Evolutionary conservation across 2,329 filamentous ascomycete species (phyloP), one percentile per base, ranked within the genome.

Genomic region (Aspergillus ustus): DNA sequence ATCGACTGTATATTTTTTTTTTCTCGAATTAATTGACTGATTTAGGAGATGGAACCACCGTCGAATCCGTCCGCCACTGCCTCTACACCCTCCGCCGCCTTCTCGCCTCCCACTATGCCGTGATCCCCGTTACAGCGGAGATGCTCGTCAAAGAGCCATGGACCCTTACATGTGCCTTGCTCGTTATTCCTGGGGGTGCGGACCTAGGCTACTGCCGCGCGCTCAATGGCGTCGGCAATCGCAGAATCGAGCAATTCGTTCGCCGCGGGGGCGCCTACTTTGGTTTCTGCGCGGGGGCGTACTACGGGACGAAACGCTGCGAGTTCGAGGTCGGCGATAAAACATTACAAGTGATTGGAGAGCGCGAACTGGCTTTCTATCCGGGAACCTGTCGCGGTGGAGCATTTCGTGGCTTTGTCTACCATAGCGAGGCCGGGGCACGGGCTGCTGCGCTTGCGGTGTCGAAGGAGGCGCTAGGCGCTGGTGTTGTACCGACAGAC

Each of bases 101-200:
- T 4, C 87, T 98, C 25, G 91, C 92, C 3, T 91, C 93, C 54
- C 91, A 93, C 77, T 98, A 99, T 80, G 95, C 94, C 62, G 92
- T 99, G 65, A 93, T 93, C 65, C 90, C 93, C 58, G 85, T 98
- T 64, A 89, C 86, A 29, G 90, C 93, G 61, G 84, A 89, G 7
- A 87, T 90, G 66, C 82, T 99, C 60, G 83, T 97, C 72, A 93
- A 93, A 67, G 95, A 99, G 75, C 95, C 95, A 13, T 99, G 95
- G 95, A 85, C 88, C 1, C 81, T 90, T 3, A 90, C 92, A 2
- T 98, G 94, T 75, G 92, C 93, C 0, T 84, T 98, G 9, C 85
- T 99, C 7, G 93, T 98, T 2, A 87, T 99, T 56, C 95, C 95
- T 1, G 95, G 95, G 22, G 95, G 95, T 34, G 94, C 92, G n/a